Base-by-base conservation (phyloP, 1,139 yeast genomes). In the Debaryomyces udenii region DNA sequence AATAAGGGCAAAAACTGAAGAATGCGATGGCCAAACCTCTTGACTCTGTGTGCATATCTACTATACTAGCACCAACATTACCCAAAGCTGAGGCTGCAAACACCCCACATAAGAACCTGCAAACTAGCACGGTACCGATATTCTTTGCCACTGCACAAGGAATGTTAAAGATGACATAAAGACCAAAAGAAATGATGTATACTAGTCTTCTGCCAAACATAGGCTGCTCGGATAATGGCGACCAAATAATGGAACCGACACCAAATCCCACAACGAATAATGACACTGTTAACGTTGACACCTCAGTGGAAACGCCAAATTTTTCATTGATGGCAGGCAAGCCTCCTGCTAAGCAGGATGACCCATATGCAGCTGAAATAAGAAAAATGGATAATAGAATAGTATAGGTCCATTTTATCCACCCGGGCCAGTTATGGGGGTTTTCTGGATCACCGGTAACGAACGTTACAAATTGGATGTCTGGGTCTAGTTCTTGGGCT, bases 21-120 rank as follows among this genome's bases (percentile, higher is more conserved):
- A 85, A 84, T 0, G 96, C 95, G 65, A 89, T 89, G 26, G 96
- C 96, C 56, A 83, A 78, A 51, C 96, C 96, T 68, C 96, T 78
- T 2, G 90, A 80, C 52, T 81, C 86, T 34, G 80, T 75, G 42
- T 86, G 86, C 70, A 90, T 78, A 66, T 90, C 97, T 39, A 94
- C 94, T 48, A 90, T 78, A 33, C 96, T 84, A 37, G 96, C 96
- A 59, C 96, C 96, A 40, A 89, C 96, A 41, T 87, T 75, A 38
- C 93, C 83, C 40, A 90, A 74, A 23, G 94, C 96, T 10, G 95
- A 86, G 33, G 93, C 76, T 1, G 96, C 74, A 63, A 84, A 88
- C 24, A 89, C 91, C 52, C 97, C 97, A 60, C 93, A 85, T 26
- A 90, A 66, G 64, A 90, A 89, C 44, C 97, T 76, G 60, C 91